A percentile compares a stretch with the other conserved stretches of the same genome.
Evolutionary conservation across 2,329 filamentous ascomycete species (phyloP).

Genomic region (Rhynchosporium secalis): DNA sequence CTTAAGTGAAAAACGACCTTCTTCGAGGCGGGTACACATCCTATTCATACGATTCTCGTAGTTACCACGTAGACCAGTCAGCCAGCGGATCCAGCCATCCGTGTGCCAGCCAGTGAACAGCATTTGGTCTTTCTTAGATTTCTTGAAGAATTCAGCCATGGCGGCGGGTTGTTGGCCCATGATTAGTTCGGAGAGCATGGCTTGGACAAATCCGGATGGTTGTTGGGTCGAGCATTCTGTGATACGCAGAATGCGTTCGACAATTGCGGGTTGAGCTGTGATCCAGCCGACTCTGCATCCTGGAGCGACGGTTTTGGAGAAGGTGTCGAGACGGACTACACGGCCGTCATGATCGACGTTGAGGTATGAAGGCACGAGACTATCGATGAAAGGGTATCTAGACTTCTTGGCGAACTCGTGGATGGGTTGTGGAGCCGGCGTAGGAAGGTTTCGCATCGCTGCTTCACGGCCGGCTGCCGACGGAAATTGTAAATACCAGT

Average conservation of each 20-base stretch:
- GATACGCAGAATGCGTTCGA: conserved; percentile 72
- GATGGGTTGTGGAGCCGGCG: conserved; percentile 25
- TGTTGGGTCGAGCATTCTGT: conserved; percentile 78
- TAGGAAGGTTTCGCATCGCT: conserved; percentile 41
- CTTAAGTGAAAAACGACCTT: conserved; percentile 64
- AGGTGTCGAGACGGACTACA: conserved; percentile 87
- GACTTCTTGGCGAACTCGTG: conserved; percentile 47
- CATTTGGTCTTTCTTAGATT: conserved; percentile 41
- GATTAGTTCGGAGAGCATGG: conserved; percentile 74
- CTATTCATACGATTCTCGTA: conserved; percentile 83
- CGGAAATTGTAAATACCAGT: conserved; percentile 92
- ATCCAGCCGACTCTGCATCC: conserved; percentile 91
- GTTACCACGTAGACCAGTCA: conserved; percentile 76
- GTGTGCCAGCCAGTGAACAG: conserved; percentile 68
- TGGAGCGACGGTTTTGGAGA: conserved; percentile 89
- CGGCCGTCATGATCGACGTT: conserved; percentile 81
- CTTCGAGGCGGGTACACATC: conserved; percentile 75
- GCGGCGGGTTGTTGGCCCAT: conserved; percentile 66
- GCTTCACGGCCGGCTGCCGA: conserved; percentile 54
- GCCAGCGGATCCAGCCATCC: conserved; percentile 88
- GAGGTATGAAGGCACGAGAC: conserved; percentile 79
- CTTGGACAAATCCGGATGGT: conserved; percentile 86
- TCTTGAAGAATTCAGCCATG: conserved; percentile 45
- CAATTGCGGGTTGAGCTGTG: conserved; percentile 75
- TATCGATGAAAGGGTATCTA: conserved; percentile 79